Conservation (phyloP, 108 stramenopile genomes). For the Cyclotella choctawhatcheeana region DNA sequence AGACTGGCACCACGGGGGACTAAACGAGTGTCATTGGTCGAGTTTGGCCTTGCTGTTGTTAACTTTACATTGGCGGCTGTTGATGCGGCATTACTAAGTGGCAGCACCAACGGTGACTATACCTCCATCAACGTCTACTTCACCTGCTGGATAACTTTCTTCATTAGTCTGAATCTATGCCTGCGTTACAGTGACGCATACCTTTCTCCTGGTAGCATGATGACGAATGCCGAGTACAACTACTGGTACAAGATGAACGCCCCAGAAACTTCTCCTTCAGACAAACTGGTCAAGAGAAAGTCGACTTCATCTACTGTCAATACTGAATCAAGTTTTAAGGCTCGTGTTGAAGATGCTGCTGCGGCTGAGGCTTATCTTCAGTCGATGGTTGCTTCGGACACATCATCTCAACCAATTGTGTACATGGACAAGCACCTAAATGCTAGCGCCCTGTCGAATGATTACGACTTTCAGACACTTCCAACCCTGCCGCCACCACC, state of each 20-base stretch:
- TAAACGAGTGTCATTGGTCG: not conserved
- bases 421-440: not conserved
- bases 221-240: not conserved
- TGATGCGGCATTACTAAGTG: not conserved
- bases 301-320: constrained; percentile 2
- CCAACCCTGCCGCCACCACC: not conserved
- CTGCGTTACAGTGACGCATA: not conserved
- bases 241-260: not conserved
- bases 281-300: not conserved
- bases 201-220: not conserved
- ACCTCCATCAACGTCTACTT: constrained; percentile 12
- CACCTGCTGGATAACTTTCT: constrained; percentile 9
- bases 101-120: not conserved
- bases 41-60: not conserved
- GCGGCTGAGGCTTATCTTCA: not conserved
- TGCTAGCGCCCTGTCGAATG: not conserved
- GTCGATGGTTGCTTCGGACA: constrained; percentile 12
- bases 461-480: not conserved
- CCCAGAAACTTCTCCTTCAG: not conserved
- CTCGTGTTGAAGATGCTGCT: constrained; percentile 2
- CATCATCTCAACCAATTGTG: constrained; percentile 3
- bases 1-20: not conserved
- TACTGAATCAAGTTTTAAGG: not conserved
- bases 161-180: not conserved
- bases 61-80: not conserved